A percentile compares a stretch with the other conserved stretches of the same genome.
These are phyloP conservation scores for Fusarium citri DNA, from an alignment of 2,329 filamentous ascomycete genomes.

Conservation along the genomic window DNA sequence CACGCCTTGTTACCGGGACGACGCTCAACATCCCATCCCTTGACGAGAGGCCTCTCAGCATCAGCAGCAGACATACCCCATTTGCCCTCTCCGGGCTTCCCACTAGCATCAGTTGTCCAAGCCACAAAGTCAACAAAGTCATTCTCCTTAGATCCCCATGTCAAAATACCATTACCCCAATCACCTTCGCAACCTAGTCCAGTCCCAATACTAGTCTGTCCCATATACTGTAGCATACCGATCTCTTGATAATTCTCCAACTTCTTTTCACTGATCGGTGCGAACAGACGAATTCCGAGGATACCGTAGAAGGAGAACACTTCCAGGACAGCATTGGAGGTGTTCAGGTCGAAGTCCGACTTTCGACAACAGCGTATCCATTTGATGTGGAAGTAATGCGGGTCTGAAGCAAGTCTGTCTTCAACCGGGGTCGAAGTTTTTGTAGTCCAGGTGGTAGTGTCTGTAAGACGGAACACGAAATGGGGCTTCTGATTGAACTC, in stretches of 20 bases:
- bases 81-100: fast-evolving
- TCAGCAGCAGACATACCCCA: neutral
- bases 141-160: neutral
- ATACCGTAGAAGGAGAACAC: neutral
- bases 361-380: neutral
- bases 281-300: neutral
- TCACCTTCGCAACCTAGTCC: neutral
- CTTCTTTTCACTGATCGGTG: neutral
- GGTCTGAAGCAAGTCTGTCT: neutral
- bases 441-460: neutral
- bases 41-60: neutral
- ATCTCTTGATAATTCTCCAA: neutral
- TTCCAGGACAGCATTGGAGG: neutral
- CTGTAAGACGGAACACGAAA: neutral
- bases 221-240: neutral
- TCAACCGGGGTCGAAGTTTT: neutral
- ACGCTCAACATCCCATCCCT: neutral
- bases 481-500: neutral
- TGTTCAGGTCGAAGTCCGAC: neutral
- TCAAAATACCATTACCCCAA: neutral
- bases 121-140: neutral
- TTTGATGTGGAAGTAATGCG: neutral
- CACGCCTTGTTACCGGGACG: neutral
- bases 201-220: neutral
- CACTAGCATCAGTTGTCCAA: neutral